Conservation (phyloP, 805 yeast species). For the Metschnikowia peoriensis region DNA sequence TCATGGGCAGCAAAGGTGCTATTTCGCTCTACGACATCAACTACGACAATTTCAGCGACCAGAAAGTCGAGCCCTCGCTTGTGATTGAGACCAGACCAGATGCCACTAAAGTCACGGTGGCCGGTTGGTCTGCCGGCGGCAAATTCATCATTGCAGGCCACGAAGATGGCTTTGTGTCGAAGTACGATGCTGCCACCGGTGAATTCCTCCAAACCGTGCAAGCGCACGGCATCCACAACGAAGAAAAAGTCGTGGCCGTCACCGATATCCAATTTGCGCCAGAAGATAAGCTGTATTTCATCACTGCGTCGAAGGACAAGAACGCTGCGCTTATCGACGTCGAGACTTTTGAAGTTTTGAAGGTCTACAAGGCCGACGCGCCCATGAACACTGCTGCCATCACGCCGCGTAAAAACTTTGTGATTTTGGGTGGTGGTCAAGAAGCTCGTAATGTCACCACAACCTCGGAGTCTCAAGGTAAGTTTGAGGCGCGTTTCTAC, state of each 20-base stretch:
- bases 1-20: constrained; percentile 85
- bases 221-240: constrained; percentile 68
- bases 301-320: constrained; percentile 92
- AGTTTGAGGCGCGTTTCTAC: constrained; percentile 93
- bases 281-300: constrained; percentile 81
- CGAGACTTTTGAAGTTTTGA: constrained; percentile 67
- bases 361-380: constrained; percentile 80
- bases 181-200: constrained; percentile 76
- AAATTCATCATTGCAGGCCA: constrained; percentile 81
- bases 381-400: constrained; percentile 95
- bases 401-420: constrained; percentile 88
- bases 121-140: constrained; percentile 82
- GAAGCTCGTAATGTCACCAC: constrained; percentile 98
- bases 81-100: constrained; percentile 58
- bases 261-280: constrained; percentile 87
- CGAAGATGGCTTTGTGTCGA: constrained; percentile 80
- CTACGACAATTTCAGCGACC: constrained; percentile 42
- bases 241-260: constrained; percentile 45
- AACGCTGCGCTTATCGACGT: constrained; percentile 76
- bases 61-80: constrained; percentile 55
- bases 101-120: constrained; percentile 69
- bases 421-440: constrained; percentile 98
- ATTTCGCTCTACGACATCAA: constrained; percentile 65
- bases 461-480: constrained; percentile 90
- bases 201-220: constrained; percentile 55